phyloP scores from a whole-genome alignment of 192 early-diverging fungal species.

The Coemansia sp. region DNA sequence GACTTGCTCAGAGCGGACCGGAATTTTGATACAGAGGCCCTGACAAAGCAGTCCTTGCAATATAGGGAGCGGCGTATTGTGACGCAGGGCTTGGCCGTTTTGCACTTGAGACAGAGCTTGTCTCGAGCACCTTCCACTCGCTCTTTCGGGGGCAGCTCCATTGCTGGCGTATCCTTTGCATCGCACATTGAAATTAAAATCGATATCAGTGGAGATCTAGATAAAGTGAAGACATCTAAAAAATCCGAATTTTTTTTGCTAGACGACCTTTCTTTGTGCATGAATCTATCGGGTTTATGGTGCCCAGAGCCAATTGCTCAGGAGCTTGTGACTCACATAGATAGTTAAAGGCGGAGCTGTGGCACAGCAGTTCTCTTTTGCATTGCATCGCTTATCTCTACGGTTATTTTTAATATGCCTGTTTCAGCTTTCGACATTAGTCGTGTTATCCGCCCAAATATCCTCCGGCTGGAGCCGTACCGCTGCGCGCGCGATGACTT shows the following conservation, averaged over 20 bases:
- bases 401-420: conserved; percentile 15
- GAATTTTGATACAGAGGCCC: conserved; percentile 67
- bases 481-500: conserved; percentile 99
- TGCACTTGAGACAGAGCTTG: conserved; percentile 75
- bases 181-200: conserved; percentile 14
- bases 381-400: background rate
- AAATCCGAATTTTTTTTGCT: too few relatives aligned
- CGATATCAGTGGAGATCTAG: background rate
- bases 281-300: background rate
- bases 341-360: too few relatives aligned
- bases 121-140: background rate
- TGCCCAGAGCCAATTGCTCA: background rate
- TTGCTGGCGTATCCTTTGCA: background rate
- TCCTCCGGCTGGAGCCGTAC: conserved; percentile 81
- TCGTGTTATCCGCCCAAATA: conserved; percentile 77
- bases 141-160: background rate
- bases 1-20: conserved; percentile 61
- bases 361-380: conserved; percentile 7
- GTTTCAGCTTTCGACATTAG: conserved; percentile 56
- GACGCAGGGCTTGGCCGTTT: conserved; percentile 61
- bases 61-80: conserved; percentile 68
- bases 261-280: background rate
- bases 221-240: too few relatives aligned
- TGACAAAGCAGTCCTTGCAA: conserved; percentile 82
- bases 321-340: background rate